A percentile compares a stretch with the other conserved stretches of the same genome.
These are phyloP conservation scores for Phytophthora hybrid DNA, from an alignment of 352 stramenopile species.

Conservation along the genomic window DNA sequence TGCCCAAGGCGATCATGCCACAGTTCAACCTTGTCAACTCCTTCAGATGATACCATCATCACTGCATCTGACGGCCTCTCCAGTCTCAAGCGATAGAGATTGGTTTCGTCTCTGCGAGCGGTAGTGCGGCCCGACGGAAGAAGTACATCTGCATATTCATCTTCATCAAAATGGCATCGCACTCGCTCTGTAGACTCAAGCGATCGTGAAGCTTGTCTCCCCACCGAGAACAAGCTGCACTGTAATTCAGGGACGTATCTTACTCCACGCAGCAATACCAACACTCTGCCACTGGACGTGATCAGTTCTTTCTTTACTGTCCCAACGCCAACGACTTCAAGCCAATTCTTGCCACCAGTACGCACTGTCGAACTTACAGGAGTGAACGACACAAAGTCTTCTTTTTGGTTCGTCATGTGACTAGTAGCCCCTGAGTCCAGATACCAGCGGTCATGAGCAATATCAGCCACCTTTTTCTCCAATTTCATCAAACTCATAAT, in stretches of 20 bases:
- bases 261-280: not conserved
- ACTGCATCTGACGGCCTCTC: not conserved
- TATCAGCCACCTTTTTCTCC: not conserved
- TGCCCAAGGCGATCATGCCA: not conserved
- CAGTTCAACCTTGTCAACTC: not conserved
- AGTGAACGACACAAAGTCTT: constrained; percentile 12
- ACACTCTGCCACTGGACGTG: not conserved
- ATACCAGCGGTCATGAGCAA: constrained; percentile 6
- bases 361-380: constrained; percentile 4
- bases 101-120: not conserved
- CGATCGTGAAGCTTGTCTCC: not conserved
- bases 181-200: not conserved
- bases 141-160: not conserved
- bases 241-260: constrained; percentile 5
- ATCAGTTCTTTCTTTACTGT: constrained; percentile 12
- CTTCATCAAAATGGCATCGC: not conserved
- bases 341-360: constrained; percentile 10
- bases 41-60: not conserved
- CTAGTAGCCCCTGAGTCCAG: constrained; percentile 18
- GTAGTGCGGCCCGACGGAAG: not conserved
- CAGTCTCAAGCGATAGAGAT: not conserved
- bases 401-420: constrained; percentile 20
- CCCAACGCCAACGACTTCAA: constrained; percentile 4
- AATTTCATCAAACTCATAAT: constrained; percentile 2
- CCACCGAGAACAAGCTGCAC: not conserved